These are phyloP conservation scores for Ascocoryne sarcoides DNA, from an alignment of 2,329 filamentous ascomycete genomes.

Conservation along the genomic window DNA sequence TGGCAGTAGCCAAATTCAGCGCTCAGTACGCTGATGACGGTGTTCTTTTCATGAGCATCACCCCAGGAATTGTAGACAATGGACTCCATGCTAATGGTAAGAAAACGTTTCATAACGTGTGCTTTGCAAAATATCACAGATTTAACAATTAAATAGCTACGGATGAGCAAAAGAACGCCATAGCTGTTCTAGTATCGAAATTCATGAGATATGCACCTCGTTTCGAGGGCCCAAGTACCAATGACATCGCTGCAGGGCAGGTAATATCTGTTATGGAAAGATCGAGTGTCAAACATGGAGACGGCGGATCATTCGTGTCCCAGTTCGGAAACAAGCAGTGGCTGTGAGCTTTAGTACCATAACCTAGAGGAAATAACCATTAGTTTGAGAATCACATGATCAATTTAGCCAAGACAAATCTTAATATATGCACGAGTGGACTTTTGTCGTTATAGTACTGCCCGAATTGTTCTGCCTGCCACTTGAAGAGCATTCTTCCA, in stretches of 20 bases:
- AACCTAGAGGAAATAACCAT: no score
- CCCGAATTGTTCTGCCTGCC: no score
- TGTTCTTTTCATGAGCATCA: conserved; percentile 43
- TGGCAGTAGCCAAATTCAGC: conserved; percentile 44
- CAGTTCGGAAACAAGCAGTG: conserved; percentile 9
- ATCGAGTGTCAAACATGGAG: conserved; percentile 16
- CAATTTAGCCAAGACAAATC: no score
- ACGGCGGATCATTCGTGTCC: conserved; percentile 14
- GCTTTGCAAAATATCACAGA: no score
- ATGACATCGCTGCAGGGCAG: conserved; percentile 17
- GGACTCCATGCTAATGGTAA: conserved; percentile 25
- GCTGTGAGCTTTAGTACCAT: conserved; percentile 9
- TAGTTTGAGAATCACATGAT: no score
- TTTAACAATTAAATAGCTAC: conserved; percentile 4
- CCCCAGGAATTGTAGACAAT: conserved; percentile 41
- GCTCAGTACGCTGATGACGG: conserved; percentile 40
- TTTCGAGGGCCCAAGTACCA: conserved; percentile 18
- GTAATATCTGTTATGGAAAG: conserved; percentile 5
- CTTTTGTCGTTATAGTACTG: no score
- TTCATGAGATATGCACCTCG: conserved; percentile 20
- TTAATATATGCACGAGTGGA: no score
- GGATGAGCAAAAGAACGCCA: conserved; percentile 19
- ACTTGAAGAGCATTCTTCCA: no score
- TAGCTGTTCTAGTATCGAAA: conserved; percentile 13
- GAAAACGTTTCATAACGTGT: no score